A percentile compares a stretch with the other conserved stretches of the same genome.
Conservation (phyloP, 495 filamentous ascomycete species). For the Aspergillus cristatus region DNA sequence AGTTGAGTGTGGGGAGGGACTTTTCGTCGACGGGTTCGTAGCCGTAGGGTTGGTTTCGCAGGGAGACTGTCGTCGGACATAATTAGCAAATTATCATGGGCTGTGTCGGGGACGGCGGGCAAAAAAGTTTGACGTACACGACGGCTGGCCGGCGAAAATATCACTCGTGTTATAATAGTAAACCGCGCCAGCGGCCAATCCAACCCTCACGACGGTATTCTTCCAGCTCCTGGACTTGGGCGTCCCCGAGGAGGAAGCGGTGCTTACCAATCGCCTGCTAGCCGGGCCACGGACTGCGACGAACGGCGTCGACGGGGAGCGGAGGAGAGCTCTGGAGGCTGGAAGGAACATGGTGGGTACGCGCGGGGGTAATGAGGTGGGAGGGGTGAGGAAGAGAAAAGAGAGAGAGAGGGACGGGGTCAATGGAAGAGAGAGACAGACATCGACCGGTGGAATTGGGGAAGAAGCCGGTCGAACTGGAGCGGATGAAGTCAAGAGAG, state of each 20-base stretch:
- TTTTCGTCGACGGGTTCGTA: constrained; percentile 17
- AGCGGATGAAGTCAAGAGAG: too few species aligned
- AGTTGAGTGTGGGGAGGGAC: constrained; percentile 34
- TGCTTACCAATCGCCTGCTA: constrained; percentile 61
- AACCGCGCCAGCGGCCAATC: constrained; percentile 62
- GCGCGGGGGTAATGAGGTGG: constrained; percentile 5
- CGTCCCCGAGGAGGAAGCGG: constrained; percentile 41
- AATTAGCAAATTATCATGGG: not conserved
- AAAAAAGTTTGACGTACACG: constrained; percentile 45
- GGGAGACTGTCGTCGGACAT: constrained; percentile 21
- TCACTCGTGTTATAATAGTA: constrained; percentile 91
- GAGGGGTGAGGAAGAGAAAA: constrained; percentile 5
- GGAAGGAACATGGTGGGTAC: constrained; percentile 50
- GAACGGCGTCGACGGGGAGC: constrained; percentile 19
- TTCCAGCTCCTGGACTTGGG: constrained; percentile 74
- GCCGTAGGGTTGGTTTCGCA: constrained; percentile 16
- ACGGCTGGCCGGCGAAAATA: constrained; percentile 74
- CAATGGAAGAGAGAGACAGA: constrained; percentile 7
- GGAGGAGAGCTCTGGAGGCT: constrained; percentile 46
- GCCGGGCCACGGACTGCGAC: constrained; percentile 30
- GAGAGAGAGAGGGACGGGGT: constrained; percentile 6
- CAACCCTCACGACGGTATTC: constrained; percentile 61
- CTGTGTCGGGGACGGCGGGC: not conserved
- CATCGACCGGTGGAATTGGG: not conserved
- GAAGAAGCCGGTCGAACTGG: not conserved